Conservation (phyloP, 1,139 yeast species). For the Yamadazyma friedrichii region DNA sequence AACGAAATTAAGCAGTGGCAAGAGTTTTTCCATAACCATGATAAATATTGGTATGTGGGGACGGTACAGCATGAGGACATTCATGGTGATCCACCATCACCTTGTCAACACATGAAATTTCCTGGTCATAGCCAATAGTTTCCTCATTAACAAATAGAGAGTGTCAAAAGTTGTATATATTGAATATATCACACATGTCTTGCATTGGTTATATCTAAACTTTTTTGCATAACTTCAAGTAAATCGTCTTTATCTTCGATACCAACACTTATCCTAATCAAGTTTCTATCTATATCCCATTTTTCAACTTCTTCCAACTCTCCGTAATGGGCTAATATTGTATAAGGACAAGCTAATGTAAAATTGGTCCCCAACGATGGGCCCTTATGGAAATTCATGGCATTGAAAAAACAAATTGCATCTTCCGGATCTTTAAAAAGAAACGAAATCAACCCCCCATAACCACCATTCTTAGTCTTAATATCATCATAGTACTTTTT, state of each 20-base stretch:
- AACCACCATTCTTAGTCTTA: constrained; percentile 74
- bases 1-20: constrained; percentile 49
- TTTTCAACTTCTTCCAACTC: constrained; percentile 80
- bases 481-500: constrained; percentile 68
- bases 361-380: constrained; percentile 94
- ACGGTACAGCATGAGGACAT: constrained; percentile 42
- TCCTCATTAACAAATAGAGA: neutral
- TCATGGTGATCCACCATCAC: constrained; percentile 35
- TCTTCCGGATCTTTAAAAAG: constrained; percentile 64
- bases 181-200: neutral
- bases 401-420: constrained; percentile 75
- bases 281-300: constrained; percentile 81
- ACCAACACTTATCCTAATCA: constrained; percentile 86
- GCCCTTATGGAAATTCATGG: constrained; percentile 77
- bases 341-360: constrained; percentile 88
- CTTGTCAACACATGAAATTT: constrained; percentile 36
- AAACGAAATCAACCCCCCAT: constrained; percentile 86
- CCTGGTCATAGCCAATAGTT: constrained; percentile 18
- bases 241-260: constrained; percentile 60
- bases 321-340: constrained; percentile 82
- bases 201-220: constrained; percentile 55
- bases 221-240: constrained; percentile 53
- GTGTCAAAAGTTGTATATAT: neutral
- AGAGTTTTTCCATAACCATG: constrained; percentile 43
- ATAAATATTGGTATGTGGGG: constrained; percentile 67